phyloP scores from a whole-genome alignment of 2,329 filamentous ascomycete species.

The Ophiostoma himal-ulmi region DNA sequence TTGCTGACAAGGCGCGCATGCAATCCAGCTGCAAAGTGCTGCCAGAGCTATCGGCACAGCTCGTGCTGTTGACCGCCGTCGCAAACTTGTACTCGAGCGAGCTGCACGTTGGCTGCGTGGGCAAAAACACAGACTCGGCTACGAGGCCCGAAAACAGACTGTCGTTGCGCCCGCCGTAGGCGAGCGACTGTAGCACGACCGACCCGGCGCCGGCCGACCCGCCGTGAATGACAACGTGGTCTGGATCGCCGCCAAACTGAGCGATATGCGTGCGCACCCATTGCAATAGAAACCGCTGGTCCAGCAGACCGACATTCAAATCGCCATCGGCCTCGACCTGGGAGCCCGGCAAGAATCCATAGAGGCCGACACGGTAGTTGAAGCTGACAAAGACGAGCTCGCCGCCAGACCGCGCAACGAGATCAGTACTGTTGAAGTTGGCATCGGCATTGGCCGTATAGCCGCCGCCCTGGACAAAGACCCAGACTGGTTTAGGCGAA shows the following conservation, averaged over 20 bases:
- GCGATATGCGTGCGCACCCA: not conserved
- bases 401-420: slow-evolving; percentile 36
- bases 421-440: slow-evolving; percentile 46
- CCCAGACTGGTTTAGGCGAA: not conserved
- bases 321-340: not conserved
- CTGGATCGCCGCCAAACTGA: not conserved
- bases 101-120: not conserved
- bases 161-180: not conserved
- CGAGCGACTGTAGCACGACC: not conserved
- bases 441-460: slow-evolving; percentile 31
- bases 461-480: not conserved
- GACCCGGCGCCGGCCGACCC: not conserved
- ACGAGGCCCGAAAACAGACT: not conserved
- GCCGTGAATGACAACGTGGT: not conserved
- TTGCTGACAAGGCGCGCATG: not conserved
- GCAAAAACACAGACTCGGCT: not conserved
- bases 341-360: slow-evolving; percentile 52
- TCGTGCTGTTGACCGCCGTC: not conserved
- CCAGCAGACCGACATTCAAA: not conserved
- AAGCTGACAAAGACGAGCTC: slow-evolving; percentile 52
- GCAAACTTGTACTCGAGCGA: not conserved
- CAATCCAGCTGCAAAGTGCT: not conserved
- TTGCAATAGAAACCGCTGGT: not conserved
- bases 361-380: slow-evolving; percentile 56
- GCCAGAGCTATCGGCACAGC: not conserved